Evolutionary conservation across 148 eudicot species (phyloP).

Genomic region (Vaccinium macrocarpon): DNA sequence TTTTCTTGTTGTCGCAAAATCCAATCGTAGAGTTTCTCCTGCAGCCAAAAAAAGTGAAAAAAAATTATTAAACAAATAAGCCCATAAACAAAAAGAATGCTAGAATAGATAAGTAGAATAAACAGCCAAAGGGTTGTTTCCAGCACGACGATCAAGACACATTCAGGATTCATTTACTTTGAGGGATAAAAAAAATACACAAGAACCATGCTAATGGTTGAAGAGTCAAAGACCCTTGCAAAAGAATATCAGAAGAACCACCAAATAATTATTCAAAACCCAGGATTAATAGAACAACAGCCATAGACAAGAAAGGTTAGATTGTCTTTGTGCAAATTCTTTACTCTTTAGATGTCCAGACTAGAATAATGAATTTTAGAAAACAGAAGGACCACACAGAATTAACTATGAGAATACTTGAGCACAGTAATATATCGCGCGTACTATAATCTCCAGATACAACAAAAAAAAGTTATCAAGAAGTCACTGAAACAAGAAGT

Average conservation of each 20-base stretch:
- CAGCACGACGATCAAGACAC: not conserved
- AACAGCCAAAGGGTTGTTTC: not conserved
- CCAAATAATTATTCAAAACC: not conserved
- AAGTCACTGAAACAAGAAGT: not conserved
- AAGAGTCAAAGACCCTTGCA: not conserved
- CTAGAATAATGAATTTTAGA: not conserved
- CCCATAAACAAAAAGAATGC: not conserved
- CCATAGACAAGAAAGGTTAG: not conserved
- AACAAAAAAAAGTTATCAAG: not conserved
- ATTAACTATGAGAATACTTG: not conserved
- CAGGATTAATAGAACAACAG: not conserved
- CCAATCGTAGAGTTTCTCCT: conserved; percentile 1
- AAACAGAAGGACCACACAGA: not conserved
- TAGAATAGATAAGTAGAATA: not conserved
- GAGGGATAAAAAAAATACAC: not conserved
- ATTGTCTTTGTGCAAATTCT: too few relatives aligned
- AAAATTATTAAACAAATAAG: not conserved
- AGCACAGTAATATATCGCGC: not conserved
- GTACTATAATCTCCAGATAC: not conserved
- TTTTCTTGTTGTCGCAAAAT: conserved; percentile 5
- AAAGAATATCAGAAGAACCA: not conserved
- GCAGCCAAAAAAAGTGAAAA: not conserved
- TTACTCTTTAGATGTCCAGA: too few relatives aligned
- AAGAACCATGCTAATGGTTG: not conserved
- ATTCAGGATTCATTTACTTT: not conserved